Base-by-base conservation (phyloP, 768 basidiomycete genomes). In the Rhizopogon salebrosus region DNA sequence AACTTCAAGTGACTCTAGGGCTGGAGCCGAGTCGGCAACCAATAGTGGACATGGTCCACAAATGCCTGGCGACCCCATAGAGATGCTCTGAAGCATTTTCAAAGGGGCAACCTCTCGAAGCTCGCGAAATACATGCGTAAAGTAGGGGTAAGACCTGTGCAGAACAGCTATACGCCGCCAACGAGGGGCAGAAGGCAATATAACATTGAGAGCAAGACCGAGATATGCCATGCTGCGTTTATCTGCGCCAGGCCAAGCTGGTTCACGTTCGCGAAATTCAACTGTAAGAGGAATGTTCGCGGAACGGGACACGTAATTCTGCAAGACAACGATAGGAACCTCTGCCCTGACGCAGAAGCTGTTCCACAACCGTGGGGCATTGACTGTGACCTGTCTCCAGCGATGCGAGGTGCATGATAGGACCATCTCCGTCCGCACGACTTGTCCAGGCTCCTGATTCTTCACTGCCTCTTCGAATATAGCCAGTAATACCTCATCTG, bases 401-500 rank as follows among this genome's bases (percentile, higher is more conserved):
- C 24, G 34, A 26, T 38, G 26, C 22, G 34, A 38, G 39, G 41
- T 37, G 35, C 40, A n/a, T 43, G 54, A 41, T 60, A 20, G 16
- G 6, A 20, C 43, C 23, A 40, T 51, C 26, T 45, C 35, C 24
- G 29, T 29, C 38, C 31, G 43, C 36, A 22, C 41, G 8, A 31
- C n/a, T 22, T 34, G 41, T n/a, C 41, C 41, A 14, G 31, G 31
- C n/a, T 48, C 43, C 23, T 55, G 41, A 42, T 13, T 24, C 35
- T 39, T 27, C 29, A 35, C 37, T 24, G 27, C 37, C 40, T 52
- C 41, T 53, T 46, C 46, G 22, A 62, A 40, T 31, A 51, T 29
- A 6, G 34, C 20, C 22, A 26, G n/a, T 7, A 40, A 8, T 4
- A 24, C 14, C 41, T 48, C 36, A 6, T 36, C 49, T 14, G 37